A percentile compares a stretch with the other conserved stretches of the same genome.
phyloP scores from a whole-genome alignment of 108 stramenopile species.

The Discostella pseudostelligera region DNA sequence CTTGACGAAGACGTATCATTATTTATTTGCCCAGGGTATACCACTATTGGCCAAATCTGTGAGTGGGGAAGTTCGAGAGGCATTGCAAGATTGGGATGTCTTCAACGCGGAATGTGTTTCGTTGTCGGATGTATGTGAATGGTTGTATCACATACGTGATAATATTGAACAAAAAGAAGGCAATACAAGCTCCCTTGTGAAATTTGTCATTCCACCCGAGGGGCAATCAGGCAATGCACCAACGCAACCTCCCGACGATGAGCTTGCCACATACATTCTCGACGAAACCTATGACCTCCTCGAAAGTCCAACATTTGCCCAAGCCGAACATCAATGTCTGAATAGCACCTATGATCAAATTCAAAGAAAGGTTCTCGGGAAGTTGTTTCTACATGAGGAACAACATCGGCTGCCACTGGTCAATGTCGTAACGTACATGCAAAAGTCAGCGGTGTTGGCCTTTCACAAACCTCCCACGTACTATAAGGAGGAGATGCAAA shows the following conservation, averaged over 20 bases:
- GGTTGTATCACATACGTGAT: constrained; percentile 31
- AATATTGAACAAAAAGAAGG: constrained; percentile 22
- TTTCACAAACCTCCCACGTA: constrained; percentile 35
- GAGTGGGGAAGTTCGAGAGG: constrained; percentile 12
- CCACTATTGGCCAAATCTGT: constrained; percentile 30
- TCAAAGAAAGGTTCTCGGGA: constrained; percentile 24
- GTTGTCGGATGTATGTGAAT: constrained; percentile 29
- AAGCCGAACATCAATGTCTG: constrained; percentile 38
- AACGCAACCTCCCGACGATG: constrained; percentile 11
- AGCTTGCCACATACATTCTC: constrained; percentile 42
- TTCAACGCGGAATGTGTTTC: constrained; percentile 27
- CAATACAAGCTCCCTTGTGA: constrained; percentile 18
- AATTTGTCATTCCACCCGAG: constrained; percentile 41
- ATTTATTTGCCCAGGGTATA: constrained; percentile 46
- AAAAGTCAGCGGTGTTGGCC: constrained; percentile 26
- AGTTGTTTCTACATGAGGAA: constrained; percentile 21
- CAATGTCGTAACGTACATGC: constrained; percentile 40
- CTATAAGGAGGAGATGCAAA: constrained; percentile 28
- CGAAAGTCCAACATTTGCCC: constrained; percentile 49
- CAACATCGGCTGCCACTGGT: constrained; percentile 38
- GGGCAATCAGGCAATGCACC: not conserved
- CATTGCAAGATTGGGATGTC: constrained; percentile 40
- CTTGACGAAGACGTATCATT: constrained; percentile 47
- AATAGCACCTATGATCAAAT: constrained; percentile 36
- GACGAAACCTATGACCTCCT: constrained; percentile 56